These are phyloP conservation scores for Diddensiella santjacobensis DNA, from an alignment of 805 yeast species.

Conservation along the genomic window DNA sequence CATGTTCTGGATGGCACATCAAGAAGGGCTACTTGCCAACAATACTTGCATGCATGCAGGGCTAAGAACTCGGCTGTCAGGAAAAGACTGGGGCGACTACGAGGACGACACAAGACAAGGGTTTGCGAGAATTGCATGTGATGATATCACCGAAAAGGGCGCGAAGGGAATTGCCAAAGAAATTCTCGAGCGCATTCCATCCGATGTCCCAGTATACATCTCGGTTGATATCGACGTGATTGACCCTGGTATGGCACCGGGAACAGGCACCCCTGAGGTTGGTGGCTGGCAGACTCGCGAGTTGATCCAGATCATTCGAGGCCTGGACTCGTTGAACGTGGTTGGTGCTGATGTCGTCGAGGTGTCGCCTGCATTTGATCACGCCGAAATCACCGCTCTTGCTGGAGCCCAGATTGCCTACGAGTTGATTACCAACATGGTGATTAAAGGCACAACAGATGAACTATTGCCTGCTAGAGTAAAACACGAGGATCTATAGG, in stretches of 20 bases:
- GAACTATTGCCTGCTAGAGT: slow-evolving; percentile 9
- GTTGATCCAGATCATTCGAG: slow-evolving; percentile 54
- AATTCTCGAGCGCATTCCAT: slow-evolving; percentile 53
- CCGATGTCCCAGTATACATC: slow-evolving; percentile 64
- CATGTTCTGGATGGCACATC: slow-evolving; percentile 75
- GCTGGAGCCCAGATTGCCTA: slow-evolving; percentile 65
- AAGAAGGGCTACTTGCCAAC: slow-evolving; percentile 60
- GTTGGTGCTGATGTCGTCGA: slow-evolving; percentile 79
- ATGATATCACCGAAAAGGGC: slow-evolving; percentile 69
- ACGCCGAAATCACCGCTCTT: slow-evolving; percentile 56
- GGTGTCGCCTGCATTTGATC: slow-evolving; percentile 63
- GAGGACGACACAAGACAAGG: slow-evolving; percentile 65
- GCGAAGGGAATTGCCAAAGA: slow-evolving; percentile 52
- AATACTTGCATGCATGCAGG: slow-evolving; percentile 70
- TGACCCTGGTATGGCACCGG: slow-evolving; percentile 73
- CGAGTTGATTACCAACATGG: slow-evolving; percentile 73
- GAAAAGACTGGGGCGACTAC: slow-evolving; percentile 55
- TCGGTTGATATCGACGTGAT: slow-evolving; percentile 73
- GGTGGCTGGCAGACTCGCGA: slow-evolving; percentile 74
- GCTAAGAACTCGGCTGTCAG: slow-evolving; percentile 66
- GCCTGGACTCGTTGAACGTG: slow-evolving; percentile 53
- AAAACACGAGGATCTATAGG: slow-evolving; percentile 26
- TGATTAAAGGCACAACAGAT: slow-evolving; percentile 46
- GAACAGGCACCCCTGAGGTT: slow-evolving; percentile 74
- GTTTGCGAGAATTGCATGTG: slow-evolving; percentile 65